Percentiles rank a stretch among this genome's conserved stretches.
Conservation (phyloP, 805 yeast genomes). For the Wickerhamia fluorescens region DNA sequence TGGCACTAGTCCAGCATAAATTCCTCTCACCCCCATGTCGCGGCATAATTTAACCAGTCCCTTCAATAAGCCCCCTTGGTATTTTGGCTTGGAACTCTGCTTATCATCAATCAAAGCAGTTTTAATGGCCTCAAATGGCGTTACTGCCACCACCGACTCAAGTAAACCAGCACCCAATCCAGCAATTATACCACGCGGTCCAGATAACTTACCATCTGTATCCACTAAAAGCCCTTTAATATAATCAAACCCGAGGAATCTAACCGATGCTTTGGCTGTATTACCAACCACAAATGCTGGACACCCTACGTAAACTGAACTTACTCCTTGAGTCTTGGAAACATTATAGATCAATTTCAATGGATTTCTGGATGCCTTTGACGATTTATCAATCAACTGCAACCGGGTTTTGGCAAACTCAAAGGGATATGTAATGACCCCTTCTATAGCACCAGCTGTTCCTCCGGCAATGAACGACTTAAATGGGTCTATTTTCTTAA, state of each 20-base stretch:
- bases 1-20: constrained; percentile 86
- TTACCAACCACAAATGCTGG: constrained; percentile 95
- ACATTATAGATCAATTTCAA: constrained; percentile 68
- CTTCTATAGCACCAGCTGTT: constrained; percentile 94
- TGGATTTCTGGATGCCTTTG: constrained; percentile 74
- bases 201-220: constrained; percentile 78
- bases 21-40: constrained; percentile 77
- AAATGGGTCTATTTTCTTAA: constrained; percentile 58
- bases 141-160: constrained; percentile 88
- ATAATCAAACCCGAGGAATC: constrained; percentile 88
- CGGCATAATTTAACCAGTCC: constrained; percentile 61
- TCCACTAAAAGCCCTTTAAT: constrained; percentile 75
- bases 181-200: constrained; percentile 87
- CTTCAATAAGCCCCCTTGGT: constrained; percentile 53
- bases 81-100: constrained; percentile 68
- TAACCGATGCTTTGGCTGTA: constrained; percentile 91
- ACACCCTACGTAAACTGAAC: constrained; percentile 86
- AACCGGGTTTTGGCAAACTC: constrained; percentile 94
- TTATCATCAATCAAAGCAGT: constrained; percentile 94
- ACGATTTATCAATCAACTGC: constrained; percentile 65
- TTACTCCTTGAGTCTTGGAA: constrained; percentile 70
- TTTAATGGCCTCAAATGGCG: constrained; percentile 95
- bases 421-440: constrained; percentile 87
- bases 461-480: constrained; percentile 94
- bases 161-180: constrained; percentile 97